These are phyloP conservation scores for rapeseed (Brassica napus) DNA, from an alignment of 345 rosid species.

Conservation along the genomic window DNA sequence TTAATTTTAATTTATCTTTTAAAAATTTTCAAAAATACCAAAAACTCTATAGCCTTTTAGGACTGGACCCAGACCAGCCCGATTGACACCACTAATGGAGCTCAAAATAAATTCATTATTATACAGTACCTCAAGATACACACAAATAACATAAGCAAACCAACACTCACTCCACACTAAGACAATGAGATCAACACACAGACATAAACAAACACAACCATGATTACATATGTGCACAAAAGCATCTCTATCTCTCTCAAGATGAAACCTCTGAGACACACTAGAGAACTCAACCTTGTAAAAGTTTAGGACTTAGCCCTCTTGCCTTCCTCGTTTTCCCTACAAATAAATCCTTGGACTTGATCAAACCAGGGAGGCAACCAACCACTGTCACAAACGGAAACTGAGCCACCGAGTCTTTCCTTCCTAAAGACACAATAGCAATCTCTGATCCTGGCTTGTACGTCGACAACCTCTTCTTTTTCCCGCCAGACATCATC, in stretches of 20 bases:
- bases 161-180: conserved; percentile 16
- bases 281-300: conserved; percentile 8
- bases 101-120: background rate
- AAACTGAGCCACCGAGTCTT: conserved; percentile 71
- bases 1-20: too few relatives aligned
- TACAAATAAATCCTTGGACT: conserved; percentile 74
- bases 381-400: conserved; percentile 65
- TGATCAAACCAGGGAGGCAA: conserved; percentile 68
- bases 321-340: conserved; percentile 67
- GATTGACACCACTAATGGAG: too few relatives aligned
- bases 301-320: conserved; percentile 47
- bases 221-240: conserved; percentile 5
- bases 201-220: background rate
- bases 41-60: too few relatives aligned
- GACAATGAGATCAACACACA: background rate
- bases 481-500: conserved; percentile 54
- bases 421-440: conserved; percentile 76
- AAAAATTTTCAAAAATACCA: too few relatives aligned
- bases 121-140: background rate
- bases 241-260: conserved; percentile 10
- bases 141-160: background rate
- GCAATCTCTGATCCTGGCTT: conserved; percentile 51
- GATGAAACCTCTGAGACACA: conserved; percentile 14
- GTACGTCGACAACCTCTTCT: conserved; percentile 55
- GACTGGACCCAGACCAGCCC: too few relatives aligned